phyloP scores from a whole-genome alignment of 495 filamentous ascomycete species.

The Cudoniella acicularis region DNA sequence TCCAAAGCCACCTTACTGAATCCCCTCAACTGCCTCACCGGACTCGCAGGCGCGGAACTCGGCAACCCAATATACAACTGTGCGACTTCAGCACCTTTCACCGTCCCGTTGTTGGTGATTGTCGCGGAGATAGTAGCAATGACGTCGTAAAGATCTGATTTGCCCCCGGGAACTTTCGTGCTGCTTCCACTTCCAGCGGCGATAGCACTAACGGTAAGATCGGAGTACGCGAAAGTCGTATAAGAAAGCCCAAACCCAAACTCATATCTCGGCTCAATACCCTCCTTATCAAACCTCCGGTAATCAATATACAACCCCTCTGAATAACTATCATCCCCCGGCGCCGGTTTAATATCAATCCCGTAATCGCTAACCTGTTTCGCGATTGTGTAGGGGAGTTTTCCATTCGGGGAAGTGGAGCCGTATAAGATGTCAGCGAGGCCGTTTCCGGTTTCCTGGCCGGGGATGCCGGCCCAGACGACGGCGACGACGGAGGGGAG shows the following conservation, averaged over 20 bases:
- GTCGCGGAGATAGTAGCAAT: constrained; percentile 70
- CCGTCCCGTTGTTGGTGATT: constrained; percentile 75
- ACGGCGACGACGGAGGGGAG: constrained; percentile 66
- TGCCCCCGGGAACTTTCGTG: constrained; percentile 55
- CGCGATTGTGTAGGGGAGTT: constrained; percentile 66
- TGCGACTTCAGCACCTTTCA: constrained; percentile 73
- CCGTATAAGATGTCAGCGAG: constrained; percentile 90
- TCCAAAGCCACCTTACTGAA: constrained; percentile 77
- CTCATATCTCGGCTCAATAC: constrained; percentile 68
- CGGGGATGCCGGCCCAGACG: constrained; percentile 87
- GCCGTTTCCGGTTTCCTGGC: constrained; percentile 87
- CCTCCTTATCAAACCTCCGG: constrained; percentile 68
- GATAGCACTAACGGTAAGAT: constrained; percentile 55
- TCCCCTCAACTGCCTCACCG: constrained; percentile 66
- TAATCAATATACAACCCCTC: constrained; percentile 94
- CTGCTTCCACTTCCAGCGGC: constrained; percentile 42
- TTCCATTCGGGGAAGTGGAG: constrained; percentile 75
- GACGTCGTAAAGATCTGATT: constrained; percentile 65
- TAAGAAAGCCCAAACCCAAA: constrained; percentile 82
- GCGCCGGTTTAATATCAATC: constrained; percentile 57
- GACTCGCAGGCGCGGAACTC: constrained; percentile 57
- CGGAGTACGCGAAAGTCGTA: constrained; percentile 55
- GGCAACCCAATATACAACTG: constrained; percentile 85
- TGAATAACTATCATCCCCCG: constrained; percentile 70
- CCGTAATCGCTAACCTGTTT: constrained; percentile 83